These are phyloP conservation scores for Hypholoma sublateritium DNA, from an alignment of 768 basidiomycete species.

Conservation along the genomic window DNA sequence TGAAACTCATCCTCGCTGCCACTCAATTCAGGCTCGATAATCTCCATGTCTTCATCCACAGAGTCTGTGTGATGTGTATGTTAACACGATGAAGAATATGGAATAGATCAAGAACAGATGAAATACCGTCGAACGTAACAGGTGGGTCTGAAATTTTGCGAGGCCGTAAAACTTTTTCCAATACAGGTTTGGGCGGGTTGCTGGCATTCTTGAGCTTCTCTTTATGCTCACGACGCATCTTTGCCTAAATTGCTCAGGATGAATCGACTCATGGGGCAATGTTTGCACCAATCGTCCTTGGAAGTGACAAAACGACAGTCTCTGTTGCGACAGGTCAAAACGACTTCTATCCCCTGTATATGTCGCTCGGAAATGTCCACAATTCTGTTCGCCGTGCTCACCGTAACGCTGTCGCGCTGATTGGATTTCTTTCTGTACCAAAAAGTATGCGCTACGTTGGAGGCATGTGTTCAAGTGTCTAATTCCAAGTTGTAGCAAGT, in stretches of 20 bases:
- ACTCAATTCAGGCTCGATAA: neutral
- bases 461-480: neutral
- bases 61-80: neutral
- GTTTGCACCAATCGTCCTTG: constrained; percentile 32
- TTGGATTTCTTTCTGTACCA: constrained; percentile 27
- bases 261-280: constrained; percentile 25
- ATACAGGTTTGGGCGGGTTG: neutral
- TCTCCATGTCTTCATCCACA: neutral
- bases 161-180: neutral
- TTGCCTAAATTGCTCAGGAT: constrained; percentile 17
- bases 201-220: neutral
- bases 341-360: constrained; percentile 35
- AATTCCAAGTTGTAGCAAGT: constrained; percentile 5
- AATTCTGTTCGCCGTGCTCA: constrained; percentile 32
- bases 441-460: constrained; percentile 13
- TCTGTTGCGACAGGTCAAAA: constrained; percentile 36
- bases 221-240: neutral
- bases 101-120: too few species aligned
- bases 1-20: neutral
- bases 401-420: constrained; percentile 24
- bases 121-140: too few species aligned
- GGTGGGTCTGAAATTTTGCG: neutral
- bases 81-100: neutral
- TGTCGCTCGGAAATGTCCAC: constrained; percentile 30
- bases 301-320: constrained; percentile 39